These are phyloP conservation scores for Mycena capillaripes DNA, from an alignment of 768 basidiomycete genomes.

Conservation along the genomic window DNA sequence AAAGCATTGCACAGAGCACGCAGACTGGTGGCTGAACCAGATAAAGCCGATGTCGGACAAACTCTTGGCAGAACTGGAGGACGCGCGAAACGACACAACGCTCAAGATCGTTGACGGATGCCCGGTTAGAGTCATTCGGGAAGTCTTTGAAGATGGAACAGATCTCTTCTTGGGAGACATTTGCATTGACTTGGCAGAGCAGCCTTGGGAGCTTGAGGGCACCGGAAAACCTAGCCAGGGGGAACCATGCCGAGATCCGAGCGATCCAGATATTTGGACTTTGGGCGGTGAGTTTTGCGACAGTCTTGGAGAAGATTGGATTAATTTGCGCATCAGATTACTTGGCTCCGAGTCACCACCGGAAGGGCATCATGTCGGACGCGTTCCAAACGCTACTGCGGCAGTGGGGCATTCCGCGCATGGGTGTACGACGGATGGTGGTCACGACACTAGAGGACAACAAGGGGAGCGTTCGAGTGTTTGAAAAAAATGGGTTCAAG, in stretches of 20 bases:
- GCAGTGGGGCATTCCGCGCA: constrained; percentile 75
- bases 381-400: constrained; percentile 67
- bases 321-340: constrained; percentile 60
- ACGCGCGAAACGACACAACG: constrained; percentile 30
- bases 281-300: constrained; percentile 66
- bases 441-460: constrained; percentile 67
- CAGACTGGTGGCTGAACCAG: constrained; percentile 44
- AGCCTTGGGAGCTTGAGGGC: constrained; percentile 47
- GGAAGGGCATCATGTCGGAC: constrained; percentile 81
- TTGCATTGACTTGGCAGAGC: constrained; percentile 43
- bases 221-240: constrained; percentile 53
- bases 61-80: constrained; percentile 41
- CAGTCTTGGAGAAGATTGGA: background rate
- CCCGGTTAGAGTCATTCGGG: constrained; percentile 67
- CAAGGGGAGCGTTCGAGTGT: constrained; percentile 71
- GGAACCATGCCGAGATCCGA: constrained; percentile 46
- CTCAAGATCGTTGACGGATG: constrained; percentile 56
- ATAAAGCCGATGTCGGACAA: constrained; percentile 47
- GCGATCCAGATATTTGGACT: constrained; percentile 73
- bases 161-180: constrained; percentile 69
- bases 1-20: constrained; percentile 48
- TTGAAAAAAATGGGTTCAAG: constrained; percentile 76
- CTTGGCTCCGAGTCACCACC: constrained; percentile 71
- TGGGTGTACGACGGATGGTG: constrained; percentile 67
- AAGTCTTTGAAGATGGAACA: constrained; percentile 68